Percentiles rank a stretch among this genome's conserved stretches.
Conservation (phyloP, 202 grass and related monocot genomes). For the Elaeis oleifera region DNA sequence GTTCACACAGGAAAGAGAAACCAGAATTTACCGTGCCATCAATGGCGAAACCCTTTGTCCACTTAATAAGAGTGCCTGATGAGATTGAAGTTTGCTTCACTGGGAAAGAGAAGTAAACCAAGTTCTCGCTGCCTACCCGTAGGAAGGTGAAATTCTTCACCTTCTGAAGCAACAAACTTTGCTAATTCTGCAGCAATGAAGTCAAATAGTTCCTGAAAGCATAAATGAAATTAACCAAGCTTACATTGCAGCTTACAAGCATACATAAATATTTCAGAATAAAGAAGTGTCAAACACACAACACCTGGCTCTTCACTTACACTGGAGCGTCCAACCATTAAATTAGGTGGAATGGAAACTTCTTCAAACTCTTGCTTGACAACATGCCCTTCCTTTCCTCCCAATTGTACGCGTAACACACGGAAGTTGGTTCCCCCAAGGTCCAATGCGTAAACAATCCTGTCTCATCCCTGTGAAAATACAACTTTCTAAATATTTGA, state of each 20-base stretch:
- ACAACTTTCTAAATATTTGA: slow-evolving; percentile 1
- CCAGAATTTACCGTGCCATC: slow-evolving; percentile 61
- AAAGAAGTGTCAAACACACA: not conserved
- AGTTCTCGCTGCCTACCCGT: slow-evolving; percentile 76
- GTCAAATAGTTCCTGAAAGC: slow-evolving; percentile 81
- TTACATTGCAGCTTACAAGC: slow-evolving; percentile 21
- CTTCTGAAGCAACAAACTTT: slow-evolving; percentile 75
- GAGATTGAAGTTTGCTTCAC: slow-evolving; percentile 86
- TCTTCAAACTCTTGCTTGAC: slow-evolving; percentile 63
- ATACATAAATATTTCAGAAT: slow-evolving; percentile 12
- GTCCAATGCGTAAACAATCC: slow-evolving; percentile 95
- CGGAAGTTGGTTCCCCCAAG: slow-evolving; percentile 98
- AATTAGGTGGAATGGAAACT: slow-evolving; percentile 75
- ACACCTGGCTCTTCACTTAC: slow-evolving; percentile 28
- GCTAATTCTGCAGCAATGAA: slow-evolving; percentile 76
- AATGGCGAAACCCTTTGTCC: slow-evolving; percentile 92
- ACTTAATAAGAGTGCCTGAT: slow-evolving; percentile 85
- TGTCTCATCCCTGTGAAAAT: slow-evolving; percentile 58
- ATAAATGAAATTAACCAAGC: not conserved
- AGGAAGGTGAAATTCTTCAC: slow-evolving; percentile 67
- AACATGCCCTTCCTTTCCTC: slow-evolving; percentile 50
- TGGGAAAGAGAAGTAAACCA: slow-evolving; percentile 94
- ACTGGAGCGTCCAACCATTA: slow-evolving; percentile 83
- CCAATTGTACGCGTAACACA: slow-evolving; percentile 75
- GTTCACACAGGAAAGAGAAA: not conserved